Conservation (phyloP, 345 rosid genomes). For the Murraya paniculata region DNA sequence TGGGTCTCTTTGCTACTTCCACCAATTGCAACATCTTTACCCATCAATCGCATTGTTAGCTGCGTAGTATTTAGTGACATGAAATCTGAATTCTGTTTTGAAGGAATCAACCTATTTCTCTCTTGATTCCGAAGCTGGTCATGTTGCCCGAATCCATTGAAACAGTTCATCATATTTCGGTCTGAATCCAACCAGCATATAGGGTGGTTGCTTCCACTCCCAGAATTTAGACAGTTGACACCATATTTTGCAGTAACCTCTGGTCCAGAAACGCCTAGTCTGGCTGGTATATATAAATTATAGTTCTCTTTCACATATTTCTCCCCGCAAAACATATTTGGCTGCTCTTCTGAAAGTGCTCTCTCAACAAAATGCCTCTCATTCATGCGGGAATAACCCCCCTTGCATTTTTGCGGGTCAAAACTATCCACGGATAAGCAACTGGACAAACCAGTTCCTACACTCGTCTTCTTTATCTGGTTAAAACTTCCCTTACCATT, state of each 20-base stretch:
- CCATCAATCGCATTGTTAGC: constrained; percentile 68
- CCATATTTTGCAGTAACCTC: constrained; percentile 24
- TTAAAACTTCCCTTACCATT: constrained; percentile 24
- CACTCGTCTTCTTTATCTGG: constrained; percentile 20
- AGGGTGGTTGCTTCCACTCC: constrained; percentile 20
- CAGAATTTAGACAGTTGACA: constrained; percentile 21
- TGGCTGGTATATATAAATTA: constrained; percentile 26
- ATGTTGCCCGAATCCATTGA: constrained; percentile 17
- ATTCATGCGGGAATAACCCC: constrained; percentile 20
- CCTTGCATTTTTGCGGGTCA: constrained; percentile 16
- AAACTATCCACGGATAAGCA: constrained; percentile 13
- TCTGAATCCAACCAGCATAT: constrained; percentile 26
- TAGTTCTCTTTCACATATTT: constrained; percentile 24
- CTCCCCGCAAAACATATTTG: constrained; percentile 27
- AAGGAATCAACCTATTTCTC: constrained; percentile 17
- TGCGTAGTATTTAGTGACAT: constrained; percentile 28
- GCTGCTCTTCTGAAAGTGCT: constrained; percentile 24
- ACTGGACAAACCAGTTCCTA: constrained; percentile 27
- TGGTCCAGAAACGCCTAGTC: constrained; percentile 34
- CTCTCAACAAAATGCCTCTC: constrained; percentile 26
- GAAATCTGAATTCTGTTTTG: constrained; percentile 20
- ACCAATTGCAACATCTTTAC: constrained; percentile 61
- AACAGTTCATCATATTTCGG: constrained; percentile 25
- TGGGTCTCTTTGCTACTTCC: constrained; percentile 31
- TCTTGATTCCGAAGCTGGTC: constrained; percentile 22